These are phyloP conservation scores for Psidium friedrichsthalianum DNA, from an alignment of 345 rosid genomes.

Conservation along the genomic window DNA sequence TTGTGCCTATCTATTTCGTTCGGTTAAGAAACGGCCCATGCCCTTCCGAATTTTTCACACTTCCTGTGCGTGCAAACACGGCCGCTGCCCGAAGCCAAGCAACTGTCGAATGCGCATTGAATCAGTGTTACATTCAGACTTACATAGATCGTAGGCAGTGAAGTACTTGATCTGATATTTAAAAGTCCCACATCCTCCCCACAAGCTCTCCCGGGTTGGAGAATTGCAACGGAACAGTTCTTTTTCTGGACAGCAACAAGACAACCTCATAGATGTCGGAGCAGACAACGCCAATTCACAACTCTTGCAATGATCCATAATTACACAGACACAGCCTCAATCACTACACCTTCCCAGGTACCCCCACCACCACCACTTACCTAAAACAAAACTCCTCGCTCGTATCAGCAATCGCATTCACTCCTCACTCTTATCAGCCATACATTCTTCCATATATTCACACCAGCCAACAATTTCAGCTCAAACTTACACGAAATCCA, in stretches of 20 bases:
- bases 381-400: not conserved
- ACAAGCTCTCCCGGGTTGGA: not conserved
- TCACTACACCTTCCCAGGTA: not conserved
- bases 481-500: not conserved
- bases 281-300: not conserved
- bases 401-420: not conserved
- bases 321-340: not conserved
- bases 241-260: not conserved
- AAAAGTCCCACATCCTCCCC: not conserved
- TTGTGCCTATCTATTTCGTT: too few species aligned
- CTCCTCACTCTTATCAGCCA: not conserved
- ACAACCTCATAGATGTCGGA: not conserved
- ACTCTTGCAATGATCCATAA: not conserved
- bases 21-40: too few species aligned
- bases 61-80: too few species aligned
- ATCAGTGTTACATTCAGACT: too few species aligned
- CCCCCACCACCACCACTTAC: not conserved
- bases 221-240: not conserved
- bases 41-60: too few species aligned
- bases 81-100: too few species aligned
- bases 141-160: too few species aligned
- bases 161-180: not conserved
- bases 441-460: not conserved
- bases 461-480: not conserved
- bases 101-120: too few species aligned